phyloP scores from a whole-genome alignment of 2,329 filamentous ascomycete genomes.

The Talaromyces sp. region DNA sequence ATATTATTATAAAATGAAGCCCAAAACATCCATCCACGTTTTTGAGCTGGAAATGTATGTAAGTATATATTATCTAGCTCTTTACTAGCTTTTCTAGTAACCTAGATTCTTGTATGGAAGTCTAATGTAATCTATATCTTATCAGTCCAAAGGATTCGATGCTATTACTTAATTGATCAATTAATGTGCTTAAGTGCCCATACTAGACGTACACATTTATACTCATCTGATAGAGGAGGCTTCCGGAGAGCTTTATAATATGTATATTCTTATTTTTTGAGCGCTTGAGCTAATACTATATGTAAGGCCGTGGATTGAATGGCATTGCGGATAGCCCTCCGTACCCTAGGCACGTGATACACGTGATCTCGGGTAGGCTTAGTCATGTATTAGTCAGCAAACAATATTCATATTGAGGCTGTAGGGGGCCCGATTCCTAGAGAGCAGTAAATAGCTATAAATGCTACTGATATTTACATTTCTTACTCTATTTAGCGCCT shows the following conservation, averaged over 20 bases:
- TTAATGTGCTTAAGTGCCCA: conserved; percentile 10
- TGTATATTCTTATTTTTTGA: not conserved
- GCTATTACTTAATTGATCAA: not conserved
- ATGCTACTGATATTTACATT: no score
- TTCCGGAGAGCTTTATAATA: conserved; percentile 17
- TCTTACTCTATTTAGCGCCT: no score
- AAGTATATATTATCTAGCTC: conserved; percentile 5
- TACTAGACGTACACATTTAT: conserved; percentile 16
- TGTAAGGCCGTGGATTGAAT: no score
- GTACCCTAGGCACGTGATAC: no score
- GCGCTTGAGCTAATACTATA: not conserved
- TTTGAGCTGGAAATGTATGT: not conserved
- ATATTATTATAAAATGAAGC: not conserved
- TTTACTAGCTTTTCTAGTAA: conserved; percentile 17
- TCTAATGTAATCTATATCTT: conserved; percentile 19
- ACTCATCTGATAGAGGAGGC: conserved; percentile 16
- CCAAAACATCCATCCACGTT: not conserved
- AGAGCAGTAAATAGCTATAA: no score
- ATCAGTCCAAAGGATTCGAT: conserved; percentile 8
- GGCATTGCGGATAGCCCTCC: no score
- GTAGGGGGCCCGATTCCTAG: no score
- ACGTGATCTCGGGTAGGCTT: no score
- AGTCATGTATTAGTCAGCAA: no score
- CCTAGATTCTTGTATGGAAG: conserved; percentile 16
- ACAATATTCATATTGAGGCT: no score